A percentile compares a stretch with the other conserved stretches of the same genome.
Evolutionary conservation across 1,139 yeast genomes (phyloP).

Genomic region (Yamadazyma atlantica): DNA sequence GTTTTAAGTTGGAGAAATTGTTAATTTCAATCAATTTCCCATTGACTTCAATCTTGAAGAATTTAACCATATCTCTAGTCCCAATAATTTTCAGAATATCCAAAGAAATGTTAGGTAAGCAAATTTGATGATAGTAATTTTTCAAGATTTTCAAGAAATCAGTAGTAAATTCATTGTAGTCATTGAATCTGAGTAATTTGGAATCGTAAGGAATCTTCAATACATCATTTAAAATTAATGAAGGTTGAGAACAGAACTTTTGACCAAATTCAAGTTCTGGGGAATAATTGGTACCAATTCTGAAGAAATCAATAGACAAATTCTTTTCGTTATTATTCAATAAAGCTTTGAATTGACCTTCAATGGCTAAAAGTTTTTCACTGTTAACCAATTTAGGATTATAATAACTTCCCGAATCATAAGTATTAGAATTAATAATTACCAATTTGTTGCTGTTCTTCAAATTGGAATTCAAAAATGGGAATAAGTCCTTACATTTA

Average conservation of each 20-base stretch:
- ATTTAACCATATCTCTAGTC: slow-evolving; percentile 19
- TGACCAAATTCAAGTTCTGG: slow-evolving; percentile 20
- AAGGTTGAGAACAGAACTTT: slow-evolving; percentile 15
- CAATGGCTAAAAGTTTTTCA: slow-evolving; percentile 7
- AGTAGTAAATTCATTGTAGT: slow-evolving; percentile 18
- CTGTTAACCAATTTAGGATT: slow-evolving; percentile 7
- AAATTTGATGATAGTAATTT: slow-evolving; percentile 17
- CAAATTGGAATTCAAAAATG: slow-evolving; percentile 24
- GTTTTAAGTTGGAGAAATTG: slow-evolving; percentile 16
- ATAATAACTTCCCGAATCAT: slow-evolving; percentile 17
- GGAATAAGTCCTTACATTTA: slow-evolving; percentile 31
- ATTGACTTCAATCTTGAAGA: slow-evolving; percentile 24
- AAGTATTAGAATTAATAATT: slow-evolving; percentile 23
- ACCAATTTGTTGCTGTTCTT: slow-evolving; percentile 25
- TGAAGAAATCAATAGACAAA: slow-evolving; percentile 25
- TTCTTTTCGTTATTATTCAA: slow-evolving; percentile 14
- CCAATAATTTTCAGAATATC: slow-evolving; percentile 21
- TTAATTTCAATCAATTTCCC: slow-evolving; percentile 19
- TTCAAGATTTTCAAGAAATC: slow-evolving; percentile 17
- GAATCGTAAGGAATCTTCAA: slow-evolving; percentile 21
- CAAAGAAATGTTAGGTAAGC: slow-evolving; percentile 21
- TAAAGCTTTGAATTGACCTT: slow-evolving; percentile 12
- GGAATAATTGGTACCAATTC: slow-evolving; percentile 23
- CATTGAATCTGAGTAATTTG: slow-evolving; percentile 20
- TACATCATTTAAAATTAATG: slow-evolving; percentile 14